These are phyloP conservation scores for Samsoniella hepiali DNA, from an alignment of 2,329 filamentous ascomycete genomes.

Conservation along the genomic window DNA sequence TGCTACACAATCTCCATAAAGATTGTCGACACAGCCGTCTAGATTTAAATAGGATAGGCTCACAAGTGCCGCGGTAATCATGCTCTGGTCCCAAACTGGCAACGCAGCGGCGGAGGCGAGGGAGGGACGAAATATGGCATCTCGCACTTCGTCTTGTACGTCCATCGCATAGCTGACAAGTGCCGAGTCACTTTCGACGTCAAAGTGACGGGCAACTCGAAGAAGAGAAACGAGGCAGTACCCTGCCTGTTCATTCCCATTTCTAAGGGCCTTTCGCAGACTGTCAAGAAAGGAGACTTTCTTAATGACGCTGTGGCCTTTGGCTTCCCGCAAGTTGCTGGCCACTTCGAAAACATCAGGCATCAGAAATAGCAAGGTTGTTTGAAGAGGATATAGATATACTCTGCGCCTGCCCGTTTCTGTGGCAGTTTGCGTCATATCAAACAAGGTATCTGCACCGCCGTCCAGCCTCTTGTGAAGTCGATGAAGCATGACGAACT, in stretches of 20 bases:
- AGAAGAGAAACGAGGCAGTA: conserved; percentile 63
- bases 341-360: conserved; percentile 69
- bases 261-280: conserved; percentile 59
- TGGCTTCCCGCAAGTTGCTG: conserved; percentile 62
- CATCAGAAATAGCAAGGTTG: conserved; percentile 58
- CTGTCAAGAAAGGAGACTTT: conserved; percentile 64
- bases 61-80: conserved; percentile 65
- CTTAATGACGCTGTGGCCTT: conserved; percentile 60
- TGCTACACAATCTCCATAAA: conserved; percentile 56
- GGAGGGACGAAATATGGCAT: conserved; percentile 59
- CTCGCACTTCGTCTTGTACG: conserved; percentile 65
- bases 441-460: conserved; percentile 64
- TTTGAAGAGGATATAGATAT: conserved; percentile 61
- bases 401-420: conserved; percentile 56
- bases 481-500: conserved; percentile 63
- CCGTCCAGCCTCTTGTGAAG: conserved; percentile 61
- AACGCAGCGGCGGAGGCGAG: conserved; percentile 42
- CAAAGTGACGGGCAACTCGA: conserved; percentile 62
- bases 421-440: conserved; percentile 62
- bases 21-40: conserved; percentile 53
- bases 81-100: conserved; percentile 57
- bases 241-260: conserved; percentile 64
- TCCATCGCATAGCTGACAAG: conserved; percentile 66
- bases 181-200: conserved; percentile 59
- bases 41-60: conserved; percentile 61